Evolutionary conservation across 2,329 filamentous ascomycete genomes (phyloP).

Genomic region (Epichloe sibirici): DNA sequence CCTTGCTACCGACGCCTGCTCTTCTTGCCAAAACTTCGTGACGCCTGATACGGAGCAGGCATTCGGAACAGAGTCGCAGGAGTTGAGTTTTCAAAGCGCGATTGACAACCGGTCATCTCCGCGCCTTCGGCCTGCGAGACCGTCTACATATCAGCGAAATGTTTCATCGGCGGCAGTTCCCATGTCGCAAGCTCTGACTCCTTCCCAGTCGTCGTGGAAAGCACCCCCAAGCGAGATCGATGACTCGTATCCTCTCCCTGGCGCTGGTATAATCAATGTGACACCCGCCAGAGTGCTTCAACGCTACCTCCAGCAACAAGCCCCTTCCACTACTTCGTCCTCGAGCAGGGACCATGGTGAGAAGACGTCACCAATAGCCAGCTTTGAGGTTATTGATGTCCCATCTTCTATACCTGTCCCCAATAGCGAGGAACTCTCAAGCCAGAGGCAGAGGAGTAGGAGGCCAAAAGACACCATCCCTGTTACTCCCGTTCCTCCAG

Average conservation of each 20-base stretch:
- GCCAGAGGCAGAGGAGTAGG: not conserved
- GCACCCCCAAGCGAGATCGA: slow-evolving; percentile 37
- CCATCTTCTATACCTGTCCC: slow-evolving; percentile 15
- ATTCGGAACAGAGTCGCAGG: slow-evolving; percentile 21
- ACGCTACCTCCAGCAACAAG: slow-evolving; percentile 31
- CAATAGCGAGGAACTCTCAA: not conserved
- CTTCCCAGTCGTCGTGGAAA: slow-evolving; percentile 25
- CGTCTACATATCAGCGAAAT: not conserved
- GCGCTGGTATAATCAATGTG: slow-evolving; percentile 13
- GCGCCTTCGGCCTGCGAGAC: slow-evolving; percentile 9
- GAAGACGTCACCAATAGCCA: not conserved
- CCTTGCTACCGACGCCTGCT: not conserved
- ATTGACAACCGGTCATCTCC: slow-evolving; percentile 31
- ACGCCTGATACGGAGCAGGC: slow-evolving; percentile 9
- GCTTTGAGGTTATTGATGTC: slow-evolving; percentile 5
- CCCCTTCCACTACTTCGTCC: not conserved
- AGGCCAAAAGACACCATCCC: slow-evolving; percentile 12
- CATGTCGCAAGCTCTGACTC: not conserved
- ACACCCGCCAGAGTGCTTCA: slow-evolving; percentile 41
- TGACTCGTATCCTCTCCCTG: slow-evolving; percentile 39
- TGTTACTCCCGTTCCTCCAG: slow-evolving; percentile 11
- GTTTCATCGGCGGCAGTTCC: not conserved
- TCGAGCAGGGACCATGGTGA: slow-evolving; percentile 1
- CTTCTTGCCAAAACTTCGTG: slow-evolving; percentile 4
- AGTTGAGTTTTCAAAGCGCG: slow-evolving; percentile 33